A percentile compares a stretch with the other conserved stretches of the same genome.
phyloP scores from a whole-genome alignment of 2,329 filamentous ascomycete genomes.

The Mycogone perniciosa region DNA sequence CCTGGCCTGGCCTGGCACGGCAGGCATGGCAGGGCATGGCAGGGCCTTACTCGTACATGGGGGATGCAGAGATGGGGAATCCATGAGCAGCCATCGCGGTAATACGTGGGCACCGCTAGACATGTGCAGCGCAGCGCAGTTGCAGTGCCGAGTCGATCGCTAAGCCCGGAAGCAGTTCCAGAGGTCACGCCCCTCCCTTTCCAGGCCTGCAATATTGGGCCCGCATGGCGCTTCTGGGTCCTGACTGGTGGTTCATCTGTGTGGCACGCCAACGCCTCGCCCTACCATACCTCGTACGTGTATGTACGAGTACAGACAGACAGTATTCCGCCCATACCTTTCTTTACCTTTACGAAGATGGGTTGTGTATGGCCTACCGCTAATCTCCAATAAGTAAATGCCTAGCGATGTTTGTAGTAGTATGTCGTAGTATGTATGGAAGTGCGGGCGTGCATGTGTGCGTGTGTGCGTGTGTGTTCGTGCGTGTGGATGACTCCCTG shows the following conservation, averaged over 20 bases:
- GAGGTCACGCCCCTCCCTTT: conserved; percentile 1
- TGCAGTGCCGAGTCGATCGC: conserved; percentile 12
- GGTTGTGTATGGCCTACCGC: conserved; percentile 4
- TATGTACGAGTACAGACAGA: too few species aligned
- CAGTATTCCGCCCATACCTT: too few species aligned
- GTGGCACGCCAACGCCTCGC: conserved; percentile 9
- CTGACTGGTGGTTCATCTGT: neutral
- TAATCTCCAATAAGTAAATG: conserved; percentile 2
- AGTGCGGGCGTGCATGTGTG: conserved; percentile 9
- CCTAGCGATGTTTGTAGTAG: conserved; percentile 1
- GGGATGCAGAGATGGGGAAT: neutral
- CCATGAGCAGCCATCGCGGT: neutral
- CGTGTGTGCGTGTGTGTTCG: conserved; percentile 1
- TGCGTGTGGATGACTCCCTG: conserved; percentile 6
- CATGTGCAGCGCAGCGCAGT: neutral
- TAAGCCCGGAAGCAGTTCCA: conserved; percentile 4
- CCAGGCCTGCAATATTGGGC: neutral
- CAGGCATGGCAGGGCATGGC: neutral
- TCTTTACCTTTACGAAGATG: too few species aligned
- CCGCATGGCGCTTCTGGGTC: conserved; percentile 4
- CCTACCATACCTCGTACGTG: conserved; percentile 6
- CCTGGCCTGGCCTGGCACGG: neutral
- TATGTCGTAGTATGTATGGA: neutral
- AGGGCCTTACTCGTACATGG: neutral
- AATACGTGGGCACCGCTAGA: neutral